Evolutionary conservation across 148 eudicot genomes (phyloP), one percentile per base, ranked within the genome.

Genomic region (Arctostaphylos glauca): DNA sequence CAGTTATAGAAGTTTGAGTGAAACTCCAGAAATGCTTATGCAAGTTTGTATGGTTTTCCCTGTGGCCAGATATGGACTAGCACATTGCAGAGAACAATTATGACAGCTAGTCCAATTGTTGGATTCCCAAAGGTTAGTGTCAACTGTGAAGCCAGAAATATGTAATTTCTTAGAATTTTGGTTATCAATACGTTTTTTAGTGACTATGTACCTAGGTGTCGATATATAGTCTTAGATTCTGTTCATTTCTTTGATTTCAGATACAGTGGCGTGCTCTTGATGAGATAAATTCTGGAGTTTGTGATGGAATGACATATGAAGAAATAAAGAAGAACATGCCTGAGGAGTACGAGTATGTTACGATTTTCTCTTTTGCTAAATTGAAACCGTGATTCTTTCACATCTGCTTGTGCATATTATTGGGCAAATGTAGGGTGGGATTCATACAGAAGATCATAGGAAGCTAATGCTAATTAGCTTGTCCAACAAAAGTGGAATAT

Each of bases 201-300:
- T 67, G 52, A 46, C 62, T 15, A 12, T 81, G 52, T 16, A 25
- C 13, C 47, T n/a, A 54, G 38, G 55, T 55, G 79, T 52, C 68
- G 38, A 4, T 54, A 49, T 47, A 5, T 77, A 46, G 48, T 72
- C 55, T 9, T n/a, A 74, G 81, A 48, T 64, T 60, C 59, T 74
- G 31, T 64, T 82, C 41, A 66, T 5, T 81, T 62, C 66, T 10
- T 31, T 8, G 15, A 43, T 77, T 67, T 80, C 62, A 96, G 99
- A 90, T 96, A 88, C 99, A 96, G 90, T 96, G 99, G 99, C 98
- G 99, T 79, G 95, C 99, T 59, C 97, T 96, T 84, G 99, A 96
- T 80, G 99, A 96, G 84, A 94, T 96, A 83, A 93, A 96, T 89
- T 88, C 98, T 71, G 99, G 99, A 81, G 97, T 91, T 19, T 96